A percentile compares a stretch with the other conserved stretches of the same genome.
These are phyloP conservation scores for rapeseed (Brassica napus) DNA, from an alignment of 345 rosid species.

Conservation along the genomic window Da-Ae NC_063442.1:2564001-2564500, in stretches of 20 bases:
- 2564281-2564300: conserved; percentile 4
- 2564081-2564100: background rate
- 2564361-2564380: background rate
- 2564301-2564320: background rate
- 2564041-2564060: conserved; percentile 30
- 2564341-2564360: background rate
- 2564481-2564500: background rate
- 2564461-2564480: background rate
- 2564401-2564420: background rate
- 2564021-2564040: conserved; percentile 55
- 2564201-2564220: conserved; percentile 22
- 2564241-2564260: conserved; percentile 36
- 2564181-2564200: conserved; percentile 12
- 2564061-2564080: background rate
- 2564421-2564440: background rate
- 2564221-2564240: conserved; percentile 29
- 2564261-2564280: conserved; percentile 31
- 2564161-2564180: conserved; percentile 26
- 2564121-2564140: background rate
- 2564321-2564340: conserved; percentile 12
- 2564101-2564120: conserved; percentile 28
- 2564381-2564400: background rate
- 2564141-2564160: conserved; percentile 16
- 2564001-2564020: conserved; percentile 42
- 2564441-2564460: background rate